These are phyloP conservation scores for Schwanniomyces polymorphus DNA, from an alignment of 805 yeast genomes.

Conservation along the genomic window DNA sequence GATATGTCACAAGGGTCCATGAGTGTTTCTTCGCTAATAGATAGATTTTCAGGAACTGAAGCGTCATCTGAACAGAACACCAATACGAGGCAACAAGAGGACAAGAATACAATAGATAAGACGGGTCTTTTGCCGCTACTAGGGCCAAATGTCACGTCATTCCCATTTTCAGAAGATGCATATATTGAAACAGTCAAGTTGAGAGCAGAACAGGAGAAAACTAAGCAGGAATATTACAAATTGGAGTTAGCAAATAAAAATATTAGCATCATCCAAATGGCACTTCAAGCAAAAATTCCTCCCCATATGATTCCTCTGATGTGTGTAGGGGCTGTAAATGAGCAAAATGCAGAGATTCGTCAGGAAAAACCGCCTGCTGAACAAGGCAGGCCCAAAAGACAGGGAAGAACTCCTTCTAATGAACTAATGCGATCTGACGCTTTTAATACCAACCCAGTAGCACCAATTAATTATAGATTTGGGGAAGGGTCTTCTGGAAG, in stretches of 20 bases:
- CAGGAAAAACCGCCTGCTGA: constrained; percentile 3
- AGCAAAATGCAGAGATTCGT: constrained; percentile 9
- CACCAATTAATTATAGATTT: constrained; percentile 36
- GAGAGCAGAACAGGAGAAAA: constrained; percentile 71
- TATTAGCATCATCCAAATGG: constrained; percentile 60
- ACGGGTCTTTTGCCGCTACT: constrained; percentile 36
- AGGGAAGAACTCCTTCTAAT: not conserved
- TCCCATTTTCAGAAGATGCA: constrained; percentile 61
- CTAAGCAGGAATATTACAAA: constrained; percentile 76
- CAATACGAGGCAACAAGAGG: not conserved
- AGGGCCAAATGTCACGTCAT: constrained; percentile 52
- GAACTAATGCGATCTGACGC: constrained; percentile 11
- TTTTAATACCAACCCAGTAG: constrained; percentile 27
- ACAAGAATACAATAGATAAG: constrained; percentile 4
- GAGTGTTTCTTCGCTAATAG: constrained; percentile 44
- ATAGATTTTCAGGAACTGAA: constrained; percentile 16
- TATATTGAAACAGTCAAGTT: constrained; percentile 58
- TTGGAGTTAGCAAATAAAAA: constrained; percentile 62
- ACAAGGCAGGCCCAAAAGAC: constrained; percentile 9
- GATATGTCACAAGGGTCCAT: constrained; percentile 24
- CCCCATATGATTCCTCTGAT: constrained; percentile 59
- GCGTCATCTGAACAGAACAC: constrained; percentile 4
- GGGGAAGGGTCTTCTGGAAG: constrained; percentile 27
- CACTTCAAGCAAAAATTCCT: constrained; percentile 64
- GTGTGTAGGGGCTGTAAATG: constrained; percentile 38